Evolutionary conservation across 805 yeast genomes (phyloP).

Genomic region (Pichia scutulata): DNA sequence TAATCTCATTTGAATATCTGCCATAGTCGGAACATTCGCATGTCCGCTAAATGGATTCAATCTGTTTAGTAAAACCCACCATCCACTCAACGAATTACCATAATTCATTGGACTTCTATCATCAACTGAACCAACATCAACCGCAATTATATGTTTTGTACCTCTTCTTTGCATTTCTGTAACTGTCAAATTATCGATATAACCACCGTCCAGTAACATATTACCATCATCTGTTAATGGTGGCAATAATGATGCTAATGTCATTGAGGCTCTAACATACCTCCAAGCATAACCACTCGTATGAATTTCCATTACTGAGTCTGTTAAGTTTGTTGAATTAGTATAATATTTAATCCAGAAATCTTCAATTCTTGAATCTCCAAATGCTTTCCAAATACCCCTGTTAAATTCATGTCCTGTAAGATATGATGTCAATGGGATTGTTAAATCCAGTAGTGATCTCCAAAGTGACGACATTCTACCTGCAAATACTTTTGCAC

Average conservation of each 20-base stretch:
- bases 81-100: slow-evolving; percentile 89
- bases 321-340: slow-evolving; percentile 91
- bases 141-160: slow-evolving; percentile 80
- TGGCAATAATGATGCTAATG: slow-evolving; percentile 88
- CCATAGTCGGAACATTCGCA: slow-evolving; percentile 88
- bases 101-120: slow-evolving; percentile 84
- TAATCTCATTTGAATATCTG: slow-evolving; percentile 86
- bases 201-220: slow-evolving; percentile 94
- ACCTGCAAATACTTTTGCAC: slow-evolving; percentile 79
- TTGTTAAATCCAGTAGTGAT: slow-evolving; percentile 72
- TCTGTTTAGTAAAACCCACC: slow-evolving; percentile 81
- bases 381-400: slow-evolving; percentile 96
- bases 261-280: slow-evolving; percentile 92
- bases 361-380: slow-evolving; percentile 88
- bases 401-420: slow-evolving; percentile 97
- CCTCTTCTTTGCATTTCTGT: slow-evolving; percentile 86
- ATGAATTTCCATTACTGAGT: slow-evolving; percentile 92
- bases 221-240: slow-evolving; percentile 83
- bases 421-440: slow-evolving; percentile 89
- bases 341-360: slow-evolving; percentile 88
- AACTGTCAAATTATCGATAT: slow-evolving; percentile 89
- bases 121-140: slow-evolving; percentile 93
- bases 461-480: slow-evolving; percentile 85
- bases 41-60: slow-evolving; percentile 84
- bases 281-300: slow-evolving; percentile 93